phyloP scores from a whole-genome alignment of 768 basidiomycete genomes.

The Russula dissimulans region DNA sequence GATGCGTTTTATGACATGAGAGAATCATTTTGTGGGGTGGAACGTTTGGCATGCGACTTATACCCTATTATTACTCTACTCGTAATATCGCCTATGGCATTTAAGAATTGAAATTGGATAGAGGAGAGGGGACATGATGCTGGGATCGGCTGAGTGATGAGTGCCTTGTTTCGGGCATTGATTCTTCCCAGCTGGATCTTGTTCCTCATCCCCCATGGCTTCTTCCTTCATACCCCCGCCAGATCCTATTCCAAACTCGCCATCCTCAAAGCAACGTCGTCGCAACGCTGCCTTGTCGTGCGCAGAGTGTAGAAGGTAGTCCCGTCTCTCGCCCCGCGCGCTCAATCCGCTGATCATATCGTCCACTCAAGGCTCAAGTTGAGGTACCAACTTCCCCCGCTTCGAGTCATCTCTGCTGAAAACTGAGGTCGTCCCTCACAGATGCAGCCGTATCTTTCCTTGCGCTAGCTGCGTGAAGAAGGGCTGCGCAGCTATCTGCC shows the following conservation, averaged over 20 bases:
- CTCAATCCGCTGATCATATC: conserved; percentile 14
- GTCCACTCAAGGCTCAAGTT: conserved; percentile 46
- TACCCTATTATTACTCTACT: not conserved
- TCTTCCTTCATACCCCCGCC: conserved; percentile 15
- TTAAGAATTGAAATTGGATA: too few relatives aligned
- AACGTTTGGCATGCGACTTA: not conserved
- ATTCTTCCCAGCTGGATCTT: conserved; percentile 12
- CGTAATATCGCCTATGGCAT: not conserved
- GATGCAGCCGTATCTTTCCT: conserved; percentile 58
- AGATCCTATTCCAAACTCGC: conserved; percentile 7
- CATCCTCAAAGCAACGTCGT: conserved; percentile 23
- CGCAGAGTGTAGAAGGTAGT: conserved; percentile 60
- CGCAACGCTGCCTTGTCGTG: conserved; percentile 47
- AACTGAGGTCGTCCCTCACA: conserved; percentile 20
- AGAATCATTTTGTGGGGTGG: not conserved
- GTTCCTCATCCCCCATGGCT: conserved; percentile 19
- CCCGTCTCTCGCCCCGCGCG: conserved; percentile 6
- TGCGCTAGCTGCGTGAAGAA: conserved; percentile 36
- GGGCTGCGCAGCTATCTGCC: conserved; percentile 51
- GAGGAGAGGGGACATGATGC: too few relatives aligned
- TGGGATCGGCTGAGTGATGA: not conserved
- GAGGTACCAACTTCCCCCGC: conserved; percentile 36
- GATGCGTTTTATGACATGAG: not conserved
- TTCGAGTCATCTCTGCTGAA: conserved; percentile 1
- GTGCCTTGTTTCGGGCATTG: conserved; percentile 14